Conservation (phyloP, 148 eudicot genomes). For the Rhododendron griersonianum region DNA sequence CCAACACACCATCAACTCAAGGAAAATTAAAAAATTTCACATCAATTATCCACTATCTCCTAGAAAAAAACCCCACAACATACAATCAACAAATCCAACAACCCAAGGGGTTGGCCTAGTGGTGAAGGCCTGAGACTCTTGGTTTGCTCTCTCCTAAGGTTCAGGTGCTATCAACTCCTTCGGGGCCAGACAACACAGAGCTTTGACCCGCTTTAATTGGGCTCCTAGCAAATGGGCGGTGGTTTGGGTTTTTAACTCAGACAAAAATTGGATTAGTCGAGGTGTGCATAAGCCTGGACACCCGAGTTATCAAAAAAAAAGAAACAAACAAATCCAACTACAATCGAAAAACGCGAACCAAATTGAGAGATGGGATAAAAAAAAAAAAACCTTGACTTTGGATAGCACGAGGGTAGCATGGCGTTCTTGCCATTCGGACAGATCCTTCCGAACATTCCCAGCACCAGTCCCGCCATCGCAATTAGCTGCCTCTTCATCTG, state of each 20-base stretch:
- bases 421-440: constrained; percentile 82
- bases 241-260: too few relatives aligned
- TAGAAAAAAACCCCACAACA: background rate
- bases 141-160: too few relatives aligned
- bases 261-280: too few relatives aligned
- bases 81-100: background rate
- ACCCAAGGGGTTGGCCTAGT: too few relatives aligned
- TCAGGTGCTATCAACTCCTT: too few relatives aligned
- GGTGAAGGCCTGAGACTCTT: too few relatives aligned
- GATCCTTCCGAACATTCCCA: constrained; percentile 53
- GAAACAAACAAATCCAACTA: background rate
- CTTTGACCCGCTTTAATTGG: too few relatives aligned
- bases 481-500: constrained; percentile 39
- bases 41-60: background rate
- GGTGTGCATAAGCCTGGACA: too few relatives aligned
- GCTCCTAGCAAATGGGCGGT: too few relatives aligned
- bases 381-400: constrained; percentile 64
- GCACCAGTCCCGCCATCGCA: constrained; percentile 27
- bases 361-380: background rate
- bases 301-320: too few relatives aligned
- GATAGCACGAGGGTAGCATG: constrained; percentile 79
- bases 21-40: background rate
- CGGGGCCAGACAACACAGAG: too few relatives aligned
- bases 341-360: background rate
- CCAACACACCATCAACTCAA: background rate